Conservation (phyloP, 805 yeast species). For the Myxozyma udenii region DNA sequence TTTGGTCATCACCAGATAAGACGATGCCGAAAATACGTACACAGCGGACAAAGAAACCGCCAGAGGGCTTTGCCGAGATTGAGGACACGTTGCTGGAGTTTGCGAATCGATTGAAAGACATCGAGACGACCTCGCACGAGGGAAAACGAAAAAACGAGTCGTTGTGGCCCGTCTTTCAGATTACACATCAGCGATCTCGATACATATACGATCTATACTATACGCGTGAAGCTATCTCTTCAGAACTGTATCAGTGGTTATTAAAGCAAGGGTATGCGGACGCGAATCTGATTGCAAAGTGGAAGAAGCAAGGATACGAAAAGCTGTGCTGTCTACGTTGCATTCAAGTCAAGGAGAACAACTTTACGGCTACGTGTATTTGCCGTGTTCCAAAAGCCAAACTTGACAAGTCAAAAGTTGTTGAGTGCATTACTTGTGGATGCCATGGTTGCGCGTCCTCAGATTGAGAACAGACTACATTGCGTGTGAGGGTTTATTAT, state of each 20-base stretch:
- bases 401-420: slow-evolving; percentile 38
- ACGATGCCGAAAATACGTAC: slow-evolving; percentile 49
- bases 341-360: slow-evolving; percentile 59
- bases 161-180: slow-evolving; percentile 64
- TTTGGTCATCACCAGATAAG: neutral
- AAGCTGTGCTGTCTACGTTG: slow-evolving; percentile 79
- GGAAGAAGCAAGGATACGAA: slow-evolving; percentile 85
- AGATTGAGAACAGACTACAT: slow-evolving; percentile 44
- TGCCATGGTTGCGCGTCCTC: slow-evolving; percentile 80
- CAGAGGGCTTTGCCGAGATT: slow-evolving; percentile 69
- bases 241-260: slow-evolving; percentile 70
- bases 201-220: slow-evolving; percentile 74
- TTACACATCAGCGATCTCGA: slow-evolving; percentile 72
- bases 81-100: slow-evolving; percentile 64
- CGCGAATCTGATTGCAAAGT: slow-evolving; percentile 70
- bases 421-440: slow-evolving; percentile 76
- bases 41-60: slow-evolving; percentile 53
- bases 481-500: neutral
- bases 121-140: slow-evolving; percentile 39
- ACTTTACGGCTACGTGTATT: slow-evolving; percentile 69
- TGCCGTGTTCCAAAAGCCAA: slow-evolving; percentile 77
- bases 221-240: slow-evolving; percentile 62
- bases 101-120: slow-evolving; percentile 54
- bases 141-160: slow-evolving; percentile 54
- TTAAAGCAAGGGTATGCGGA: slow-evolving; percentile 65